Evolutionary conservation across 495 filamentous ascomycete genomes (phyloP), one percentile per base, ranked within the genome.

Genomic region (Tuber aestivum): DNA sequence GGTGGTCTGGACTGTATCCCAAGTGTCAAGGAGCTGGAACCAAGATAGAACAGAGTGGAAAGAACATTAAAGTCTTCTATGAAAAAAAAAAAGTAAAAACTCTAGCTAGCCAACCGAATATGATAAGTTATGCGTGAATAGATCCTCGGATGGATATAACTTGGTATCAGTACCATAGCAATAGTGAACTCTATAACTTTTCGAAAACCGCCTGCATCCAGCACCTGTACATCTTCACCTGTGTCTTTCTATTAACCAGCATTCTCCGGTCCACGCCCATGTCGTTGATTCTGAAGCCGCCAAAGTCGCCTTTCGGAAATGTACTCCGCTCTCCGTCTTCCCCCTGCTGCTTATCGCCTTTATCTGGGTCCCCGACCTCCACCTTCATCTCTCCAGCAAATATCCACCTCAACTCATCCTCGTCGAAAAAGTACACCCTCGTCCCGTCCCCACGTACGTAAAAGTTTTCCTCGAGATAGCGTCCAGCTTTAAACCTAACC

Each of bases 161-260:
- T 32, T 18, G 12, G 27, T 65, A 21, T 23, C 18, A n/a, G n/a
- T n/a, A n/a, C n/a, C n/a, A 10, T n/a, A 1, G 16, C 9, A 23
- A 40, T 32, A 41, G 20, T 37, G 35, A 65, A 27, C 41, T n/a
- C 78, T 85, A 87, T 82, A 89, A 88, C 85, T 97, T 99, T 75
- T 84, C 86, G 83, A 98, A 97, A 20, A 90, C 90, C 35, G 92
- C 96, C 83, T 99, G 95, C 83, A 98, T 91, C 95, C 95, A 94
- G 86, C 94, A 97, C 68, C 95, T 90, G 85, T 97, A 97, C 95
- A 99, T 99, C 85, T 98, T 98, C 14, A 97, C 84, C 84, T 93
- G 91, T 78, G 89, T 90, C 74, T 92, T 91, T 68, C 95, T 90
- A 83, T 99, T 99, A 74, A 99, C 94, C 70, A 99, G 86, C 86